Percentiles rank a stretch among this genome's conserved stretches.
Evolutionary conservation across 495 filamentous ascomycete genomes (phyloP).

Genomic region (Cetradonia linearis): DNA sequence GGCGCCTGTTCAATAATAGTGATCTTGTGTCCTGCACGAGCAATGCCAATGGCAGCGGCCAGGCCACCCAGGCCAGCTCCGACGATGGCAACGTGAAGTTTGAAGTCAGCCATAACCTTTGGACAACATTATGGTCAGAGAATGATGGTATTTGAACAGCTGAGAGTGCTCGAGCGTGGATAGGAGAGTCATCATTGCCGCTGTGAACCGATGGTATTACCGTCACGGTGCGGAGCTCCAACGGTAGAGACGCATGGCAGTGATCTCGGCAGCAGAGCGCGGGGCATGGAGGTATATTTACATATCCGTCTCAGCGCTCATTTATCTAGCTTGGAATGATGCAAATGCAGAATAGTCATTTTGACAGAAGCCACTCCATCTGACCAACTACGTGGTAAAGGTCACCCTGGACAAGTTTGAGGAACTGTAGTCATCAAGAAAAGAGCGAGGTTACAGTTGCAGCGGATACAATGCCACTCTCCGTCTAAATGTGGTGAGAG

Average conservation of each 20-base stretch:
- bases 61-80: conserved; percentile 45
- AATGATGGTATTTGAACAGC: neutral
- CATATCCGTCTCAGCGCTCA: neutral
- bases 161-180: neutral
- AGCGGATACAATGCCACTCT: neutral
- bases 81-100: conserved; percentile 35
- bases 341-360: neutral
- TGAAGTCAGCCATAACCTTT: conserved; percentile 15
- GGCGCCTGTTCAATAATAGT: conserved; percentile 40
- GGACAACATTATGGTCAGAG: neutral
- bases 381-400: neutral
- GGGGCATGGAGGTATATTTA: conserved; percentile 1
- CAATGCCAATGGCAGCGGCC: conserved; percentile 40
- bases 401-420: neutral
- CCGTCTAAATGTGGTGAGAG: too few species aligned
- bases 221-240: conserved; percentile 15
- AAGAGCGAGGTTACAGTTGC: neutral
- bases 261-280: conserved; percentile 15
- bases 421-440: neutral
- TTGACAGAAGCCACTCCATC: neutral
- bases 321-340: neutral
- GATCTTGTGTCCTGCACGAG: conserved; percentile 35
- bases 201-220: conserved; percentile 5
- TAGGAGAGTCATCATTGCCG: neutral
- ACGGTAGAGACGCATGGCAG: conserved; percentile 15